phyloP scores from a whole-genome alignment of 306 rosid genomes.

The Pterocarpus santalinus region DNA sequence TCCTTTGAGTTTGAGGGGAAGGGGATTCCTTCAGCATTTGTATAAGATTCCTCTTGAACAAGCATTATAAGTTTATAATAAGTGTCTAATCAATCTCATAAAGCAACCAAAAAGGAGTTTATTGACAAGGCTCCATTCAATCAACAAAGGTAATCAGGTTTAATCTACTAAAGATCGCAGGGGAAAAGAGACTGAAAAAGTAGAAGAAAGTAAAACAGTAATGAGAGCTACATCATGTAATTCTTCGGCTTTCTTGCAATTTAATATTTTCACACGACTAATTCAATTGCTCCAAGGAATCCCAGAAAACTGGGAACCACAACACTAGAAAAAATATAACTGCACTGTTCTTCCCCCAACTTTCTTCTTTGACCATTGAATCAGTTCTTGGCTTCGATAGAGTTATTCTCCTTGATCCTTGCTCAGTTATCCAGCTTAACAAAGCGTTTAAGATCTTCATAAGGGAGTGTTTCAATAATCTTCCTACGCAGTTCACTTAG shows the following conservation, averaged over 20 bases:
- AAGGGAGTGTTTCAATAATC: constrained; percentile 65
- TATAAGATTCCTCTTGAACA: constrained; percentile 18
- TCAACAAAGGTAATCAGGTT: constrained; percentile 32
- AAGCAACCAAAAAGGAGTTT: constrained; percentile 10
- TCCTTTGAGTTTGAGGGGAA: background rate
- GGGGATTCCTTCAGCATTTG: background rate
- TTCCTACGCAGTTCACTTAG: constrained; percentile 82
- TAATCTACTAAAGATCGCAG: constrained; percentile 26
- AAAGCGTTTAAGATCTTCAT: constrained; percentile 74
- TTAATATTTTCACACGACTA: constrained; percentile 30
- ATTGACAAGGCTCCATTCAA: constrained; percentile 35
- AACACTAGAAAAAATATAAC: background rate
- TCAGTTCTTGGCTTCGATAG: constrained; percentile 77
- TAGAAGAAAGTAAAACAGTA: constrained; percentile 7
- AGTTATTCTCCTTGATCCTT: constrained; percentile 85
- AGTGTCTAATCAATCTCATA: constrained; percentile 21
- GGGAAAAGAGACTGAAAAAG: constrained; percentile 11
- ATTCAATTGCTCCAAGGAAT: constrained; percentile 43
- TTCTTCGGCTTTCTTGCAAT: constrained; percentile 35
- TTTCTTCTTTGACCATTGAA: constrained; percentile 30
- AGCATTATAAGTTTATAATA: background rate
- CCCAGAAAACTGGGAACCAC: constrained; percentile 42
- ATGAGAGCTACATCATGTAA: constrained; percentile 30
- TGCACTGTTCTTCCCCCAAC: background rate
- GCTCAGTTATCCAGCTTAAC: constrained; percentile 87